phyloP scores from a whole-genome alignment of 2,329 filamentous ascomycete species.

The Colletotrichum karsti region DNA sequence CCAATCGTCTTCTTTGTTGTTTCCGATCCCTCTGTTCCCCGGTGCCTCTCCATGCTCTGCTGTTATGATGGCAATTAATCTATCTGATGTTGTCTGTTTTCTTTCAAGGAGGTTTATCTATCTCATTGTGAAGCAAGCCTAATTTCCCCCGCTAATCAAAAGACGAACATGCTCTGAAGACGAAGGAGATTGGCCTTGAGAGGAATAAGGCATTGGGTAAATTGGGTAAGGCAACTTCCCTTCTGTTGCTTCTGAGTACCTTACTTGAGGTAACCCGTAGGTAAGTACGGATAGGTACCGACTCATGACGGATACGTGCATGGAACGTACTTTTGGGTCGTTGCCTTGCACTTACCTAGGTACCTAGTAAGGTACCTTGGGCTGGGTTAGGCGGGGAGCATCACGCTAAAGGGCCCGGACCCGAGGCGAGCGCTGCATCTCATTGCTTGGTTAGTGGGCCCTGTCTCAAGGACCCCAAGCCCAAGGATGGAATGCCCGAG shows the following conservation, averaged over 20 bases:
- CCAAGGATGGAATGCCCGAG: background rate
- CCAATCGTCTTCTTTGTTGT: too few relatives aligned
- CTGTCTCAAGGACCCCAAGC: background rate
- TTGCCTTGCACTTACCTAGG: background rate
- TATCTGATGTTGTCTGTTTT: background rate
- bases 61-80: background rate
- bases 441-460: background rate
- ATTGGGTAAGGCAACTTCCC: too few relatives aligned
- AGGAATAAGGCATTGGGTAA: too few relatives aligned
- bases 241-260: too few relatives aligned
- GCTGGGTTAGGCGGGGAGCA: background rate
- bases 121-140: background rate
- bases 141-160: background rate
- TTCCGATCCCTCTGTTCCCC: too few relatives aligned
- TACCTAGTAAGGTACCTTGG: background rate
- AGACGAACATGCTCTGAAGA: background rate
- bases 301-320: too few relatives aligned
- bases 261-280: too few relatives aligned
- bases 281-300: too few relatives aligned
- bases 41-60: too few relatives aligned
- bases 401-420: background rate
- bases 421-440: background rate
- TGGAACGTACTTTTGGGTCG: too few relatives aligned
- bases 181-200: constrained; percentile 11
- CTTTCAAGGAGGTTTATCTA: background rate